These are phyloP conservation scores for Rhytidiadelphus loreus DNA, from an alignment of 225 moss, liverwort and hornwort genomes.

Conservation along the genomic window DNA sequence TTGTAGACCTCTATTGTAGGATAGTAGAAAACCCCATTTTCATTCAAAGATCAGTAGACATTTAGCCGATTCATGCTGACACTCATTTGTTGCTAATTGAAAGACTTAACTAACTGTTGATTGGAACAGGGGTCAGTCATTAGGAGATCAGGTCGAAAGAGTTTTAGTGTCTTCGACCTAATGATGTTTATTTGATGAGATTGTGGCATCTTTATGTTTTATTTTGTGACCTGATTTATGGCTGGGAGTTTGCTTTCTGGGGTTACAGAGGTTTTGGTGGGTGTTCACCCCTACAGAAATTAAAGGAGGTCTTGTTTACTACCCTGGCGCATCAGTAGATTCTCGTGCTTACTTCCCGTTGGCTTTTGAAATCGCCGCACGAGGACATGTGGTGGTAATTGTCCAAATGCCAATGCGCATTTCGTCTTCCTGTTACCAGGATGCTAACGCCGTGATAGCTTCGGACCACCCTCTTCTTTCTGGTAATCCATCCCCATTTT, in stretches of 20 bases:
- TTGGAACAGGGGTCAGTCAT: neutral
- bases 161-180: neutral
- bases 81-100: neutral
- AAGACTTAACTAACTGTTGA: neutral
- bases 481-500: constrained; percentile 4
- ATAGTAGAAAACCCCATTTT: neutral
- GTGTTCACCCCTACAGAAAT: constrained; percentile 42
- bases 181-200: neutral
- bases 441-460: constrained; percentile 33
- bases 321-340: constrained; percentile 28
- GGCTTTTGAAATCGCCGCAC: constrained; percentile 57
- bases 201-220: neutral
- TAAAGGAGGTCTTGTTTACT: constrained; percentile 45
- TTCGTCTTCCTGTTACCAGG: neutral
- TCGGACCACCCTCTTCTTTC: constrained; percentile 43
- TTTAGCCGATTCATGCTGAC: neutral
- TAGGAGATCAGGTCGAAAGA: neutral
- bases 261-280: constrained; percentile 35
- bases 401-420: constrained; percentile 21
- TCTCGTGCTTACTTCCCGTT: constrained; percentile 40
- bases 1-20: neutral
- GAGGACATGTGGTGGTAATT: constrained; percentile 53
- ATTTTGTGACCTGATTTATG: neutral
- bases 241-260: neutral
- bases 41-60: neutral